Percentiles rank a stretch among this genome's conserved stretches.
Evolutionary conservation across 306 rosid species (phyloP).

Genomic region (Dalbergia oliveri): DNA sequence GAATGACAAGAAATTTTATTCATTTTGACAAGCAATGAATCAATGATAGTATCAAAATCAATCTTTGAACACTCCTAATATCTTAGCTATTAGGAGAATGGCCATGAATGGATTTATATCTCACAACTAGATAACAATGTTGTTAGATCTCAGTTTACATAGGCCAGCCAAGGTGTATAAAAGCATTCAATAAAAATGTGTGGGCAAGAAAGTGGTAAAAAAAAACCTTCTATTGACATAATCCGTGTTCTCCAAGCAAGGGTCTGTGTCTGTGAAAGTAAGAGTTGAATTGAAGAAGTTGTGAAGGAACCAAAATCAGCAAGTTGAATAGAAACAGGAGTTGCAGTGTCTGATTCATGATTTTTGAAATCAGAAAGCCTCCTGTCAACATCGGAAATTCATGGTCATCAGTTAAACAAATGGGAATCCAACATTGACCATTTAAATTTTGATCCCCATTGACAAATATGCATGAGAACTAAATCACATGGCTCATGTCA

Average conservation of each 20-base stretch:
- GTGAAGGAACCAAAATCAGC: conserved; percentile 64
- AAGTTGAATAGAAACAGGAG: conserved; percentile 76
- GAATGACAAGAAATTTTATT: background rate
- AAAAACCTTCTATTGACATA: conserved; percentile 70
- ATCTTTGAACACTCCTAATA: background rate
- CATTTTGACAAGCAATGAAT: conserved; percentile 24
- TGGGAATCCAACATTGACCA: conserved; percentile 14
- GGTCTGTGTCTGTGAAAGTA: conserved; percentile 59
- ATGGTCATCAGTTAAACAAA: conserved; percentile 35
- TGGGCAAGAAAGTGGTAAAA: conserved; percentile 28
- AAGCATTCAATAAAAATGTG: conserved; percentile 14
- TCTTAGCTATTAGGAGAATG: no score
- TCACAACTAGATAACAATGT: background rate
- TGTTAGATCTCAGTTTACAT: conserved; percentile 21
- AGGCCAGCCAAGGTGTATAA: conserved; percentile 15
- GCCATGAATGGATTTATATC: background rate
- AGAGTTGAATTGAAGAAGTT: conserved; percentile 63
- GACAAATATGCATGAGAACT: conserved; percentile 31
- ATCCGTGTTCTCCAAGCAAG: conserved; percentile 84
- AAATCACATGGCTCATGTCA: conserved; percentile 26
- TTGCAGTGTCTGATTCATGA: conserved; percentile 55
- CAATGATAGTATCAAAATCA: conserved; percentile 11
- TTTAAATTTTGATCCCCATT: conserved; percentile 25
- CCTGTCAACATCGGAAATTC: conserved; percentile 50
- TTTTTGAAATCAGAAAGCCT: conserved; percentile 65